Base-by-base conservation (phyloP, 768 basidiomycete genomes). In the Pholiota molesta region DNA sequence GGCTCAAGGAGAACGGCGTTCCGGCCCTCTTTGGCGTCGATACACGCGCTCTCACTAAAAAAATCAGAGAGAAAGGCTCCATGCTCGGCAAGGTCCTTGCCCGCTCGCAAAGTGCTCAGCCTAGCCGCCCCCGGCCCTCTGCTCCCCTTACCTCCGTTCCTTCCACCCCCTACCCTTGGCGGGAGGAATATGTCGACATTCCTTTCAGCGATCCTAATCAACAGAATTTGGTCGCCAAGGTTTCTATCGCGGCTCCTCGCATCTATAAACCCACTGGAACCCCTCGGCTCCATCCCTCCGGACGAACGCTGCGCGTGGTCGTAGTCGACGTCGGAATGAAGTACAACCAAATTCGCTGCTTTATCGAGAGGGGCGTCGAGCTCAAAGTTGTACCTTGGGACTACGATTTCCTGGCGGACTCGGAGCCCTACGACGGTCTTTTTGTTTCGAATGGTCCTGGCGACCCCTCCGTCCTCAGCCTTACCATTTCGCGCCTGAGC, bases 291-390 rank as follows among this genome's bases (percentile, higher is more conserved):
- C 93, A 97, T 71, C 91, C 93, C 2, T 88, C 86, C 1, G 93
- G 92, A 31, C 86, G 95, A 54, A 77, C 86, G 0, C 72, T 99
- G 31, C 91, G 97, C 62, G 85, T 99, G 29, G 71, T 99, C 16
- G 95, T 94, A 5, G 78, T 99, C 61, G 97, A 99, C 73, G 97
- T 99, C 55, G 97, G 97, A n/a, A 99, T 99, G 94, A 99, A 99
- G 77, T 97, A 92, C 81, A 99, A 99, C 76, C 97, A 99, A 76
- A 95, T 99, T 68, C 86, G 97, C 35, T 99, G 97, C 80, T 98
- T 99, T 78, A 87, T 86, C 45, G 81, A 86, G 39, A 90, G 97
- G 35, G 97, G 97, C 53, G 86, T 98, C 37, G 94, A 99, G 74
- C 82, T 99, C 72, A 98, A 99, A 77, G 94, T 98, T 56, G 92